A percentile compares a stretch with the other conserved stretches of the same genome.
Evolutionary conservation across 2,329 filamentous ascomycete species (phyloP).

Genomic region (Penicillium expansum): DNA sequence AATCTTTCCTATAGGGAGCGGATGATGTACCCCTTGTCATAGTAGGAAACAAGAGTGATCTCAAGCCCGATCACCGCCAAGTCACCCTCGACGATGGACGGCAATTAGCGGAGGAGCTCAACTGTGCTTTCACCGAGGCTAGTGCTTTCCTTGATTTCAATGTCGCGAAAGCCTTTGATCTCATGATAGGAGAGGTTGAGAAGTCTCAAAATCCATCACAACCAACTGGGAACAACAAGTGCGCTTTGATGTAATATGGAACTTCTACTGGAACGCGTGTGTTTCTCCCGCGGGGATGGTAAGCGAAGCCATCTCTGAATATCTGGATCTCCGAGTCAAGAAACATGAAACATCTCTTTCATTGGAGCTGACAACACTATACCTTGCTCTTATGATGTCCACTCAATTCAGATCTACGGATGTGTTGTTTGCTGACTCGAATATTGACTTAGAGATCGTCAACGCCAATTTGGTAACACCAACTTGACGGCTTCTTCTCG

Average conservation of each 20-base stretch:
- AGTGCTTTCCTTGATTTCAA: conserved; percentile 94
- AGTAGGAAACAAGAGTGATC: conserved; percentile 95
- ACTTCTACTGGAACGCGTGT: neutral
- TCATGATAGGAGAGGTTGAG: conserved; percentile 92
- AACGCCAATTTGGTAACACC: neutral
- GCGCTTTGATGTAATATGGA: conserved; percentile 71
- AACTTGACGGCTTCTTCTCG: conserved; percentile 1
- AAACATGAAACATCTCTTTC: neutral
- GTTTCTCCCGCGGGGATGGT: conserved; percentile 7
- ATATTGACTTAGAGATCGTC: neutral
- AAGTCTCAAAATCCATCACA: conserved; percentile 88
- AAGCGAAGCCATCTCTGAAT: conserved; percentile 1
- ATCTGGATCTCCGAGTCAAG: neutral
- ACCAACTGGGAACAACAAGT: conserved; percentile 76
- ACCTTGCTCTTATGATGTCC: neutral
- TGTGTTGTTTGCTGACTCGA: conserved; percentile 2
- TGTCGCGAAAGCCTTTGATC: conserved; percentile 86
- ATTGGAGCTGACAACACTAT: neutral
- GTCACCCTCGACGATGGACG: conserved; percentile 82
- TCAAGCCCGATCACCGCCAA: conserved; percentile 89
- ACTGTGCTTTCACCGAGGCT: conserved; percentile 92
- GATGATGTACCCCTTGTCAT: conserved; percentile 91
- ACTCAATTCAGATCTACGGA: conserved; percentile 4
- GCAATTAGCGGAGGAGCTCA: conserved; percentile 78
- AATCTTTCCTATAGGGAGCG: conserved; percentile 61